Base-by-base conservation (phyloP, 139 green algal genomes). In the Volvox africanus region DNA sequence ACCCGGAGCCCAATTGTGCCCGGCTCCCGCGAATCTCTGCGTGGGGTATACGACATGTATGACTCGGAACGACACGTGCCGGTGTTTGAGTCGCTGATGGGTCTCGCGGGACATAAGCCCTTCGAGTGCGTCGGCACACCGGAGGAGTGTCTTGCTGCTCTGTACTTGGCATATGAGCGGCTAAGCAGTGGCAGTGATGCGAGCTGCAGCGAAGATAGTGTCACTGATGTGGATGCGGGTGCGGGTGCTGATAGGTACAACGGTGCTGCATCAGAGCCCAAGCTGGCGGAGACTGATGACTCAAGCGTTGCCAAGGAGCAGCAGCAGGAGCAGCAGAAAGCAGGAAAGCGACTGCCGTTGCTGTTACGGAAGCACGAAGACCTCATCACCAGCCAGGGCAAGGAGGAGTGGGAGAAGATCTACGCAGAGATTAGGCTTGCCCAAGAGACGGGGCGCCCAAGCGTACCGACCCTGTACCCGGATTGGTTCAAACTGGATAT, bases 101-200 rank as follows among this genome's bases (percentile, higher is more conserved):
- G 76, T 36, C 35, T 82, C 22, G 30, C 76, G 76, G 76, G 76
- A 13, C 76, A 82, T 9, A 82, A 61, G 76, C 76, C 76, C 33
- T 82, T 82, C 22, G 76, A 82, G 76, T 82, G 76, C 76, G 76
- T 82, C 18, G 76, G 76, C 18, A 82, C 76, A 26, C 76, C 76
- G 3, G 76, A 82, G 76, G 76, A 82, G 76, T 55, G 30, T 32
- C 76, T 82, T 33, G 76, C 76, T 16, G 76, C 76, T 2, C 21
- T 82, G 30, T 61, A 82, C 76, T 30, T 82, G 32, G n/a, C 76
- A 6, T 30, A n/a, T 18, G 18, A 61, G 30, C 32, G 76, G 76
- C 28, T 61, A 33, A 19, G 71, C 71, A 30, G 71, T 20, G 71
- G 71, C 71, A 18, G 24, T 32, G 71, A 30, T n/a, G 26, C 71